Conservation (phyloP, 257 asterid species). For the Solanum neorickii region DNA sequence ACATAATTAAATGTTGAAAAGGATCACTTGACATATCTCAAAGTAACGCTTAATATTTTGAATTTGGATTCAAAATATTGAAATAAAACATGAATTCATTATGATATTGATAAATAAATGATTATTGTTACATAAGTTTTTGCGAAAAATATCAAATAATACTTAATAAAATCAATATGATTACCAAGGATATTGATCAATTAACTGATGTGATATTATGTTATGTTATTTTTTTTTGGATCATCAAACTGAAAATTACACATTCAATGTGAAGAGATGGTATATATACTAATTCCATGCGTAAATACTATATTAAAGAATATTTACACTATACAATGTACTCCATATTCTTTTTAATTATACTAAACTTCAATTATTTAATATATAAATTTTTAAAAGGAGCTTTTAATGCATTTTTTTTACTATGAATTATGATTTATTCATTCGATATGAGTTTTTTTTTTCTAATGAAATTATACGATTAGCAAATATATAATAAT, state of each 20-base stretch:
- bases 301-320: too few relatives aligned
- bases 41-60: not conserved
- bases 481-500: too few relatives aligned
- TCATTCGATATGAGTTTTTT: too few relatives aligned
- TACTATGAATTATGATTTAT: not conserved
- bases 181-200: not conserved
- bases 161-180: not conserved
- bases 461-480: rapidly evolving
- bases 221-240: not conserved
- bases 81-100: not conserved
- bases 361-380: too few relatives aligned
- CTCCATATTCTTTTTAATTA: too few relatives aligned
- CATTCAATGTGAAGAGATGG: not conserved
- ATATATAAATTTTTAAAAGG: not conserved
- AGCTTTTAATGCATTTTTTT: not conserved
- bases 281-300: not conserved
- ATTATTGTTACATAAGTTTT: too few relatives aligned
- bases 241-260: not conserved
- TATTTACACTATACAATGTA: not conserved
- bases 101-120: not conserved
- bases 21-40: not conserved
- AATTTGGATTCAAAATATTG: not conserved
- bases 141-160: not conserved
- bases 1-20: not conserved
- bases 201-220: not conserved